Base-by-base conservation (phyloP, 2,329 filamentous ascomycete genomes). In the Didymella exigua region DNA sequence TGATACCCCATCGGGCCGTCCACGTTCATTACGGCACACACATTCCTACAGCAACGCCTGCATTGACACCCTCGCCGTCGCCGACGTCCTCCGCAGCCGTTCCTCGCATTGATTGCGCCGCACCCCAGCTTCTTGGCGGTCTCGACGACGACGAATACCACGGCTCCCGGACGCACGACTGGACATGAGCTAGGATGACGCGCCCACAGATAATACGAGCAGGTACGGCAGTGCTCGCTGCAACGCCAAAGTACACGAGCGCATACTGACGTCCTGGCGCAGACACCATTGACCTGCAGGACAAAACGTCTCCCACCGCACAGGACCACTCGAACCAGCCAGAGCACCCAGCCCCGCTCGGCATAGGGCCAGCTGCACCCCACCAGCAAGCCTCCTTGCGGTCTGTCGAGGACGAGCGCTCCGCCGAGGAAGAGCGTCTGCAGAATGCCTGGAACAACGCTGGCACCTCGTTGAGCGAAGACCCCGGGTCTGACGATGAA, bases 241-340 rank as follows among this genome's bases (percentile, higher is more conserved):
- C 38, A 30, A 36, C 36, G 13, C 26, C 43, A 14, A 40, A 13
- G 24, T 47, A 37, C 26, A 11, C n/a, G 30, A 23, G 41, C 54
- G 55, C 51, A 45, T 56, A 59, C 66, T 74, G 65, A 74, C 65
- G 36, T 47, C 55, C 47, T 56, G 48, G 55, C 53, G 31, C 77
- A 96, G 93, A 98, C 80, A 96, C 93, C 60, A 89, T 97, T 78
- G 95, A 98, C 79, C 86, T 98, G 47, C 95, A 98, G 83, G 86
- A 91, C 77, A 89, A 87, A 71, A 81, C 88, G 70, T 82, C 89
- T 55, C 91, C 92, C 29, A 95, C 93, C 40, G 91, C 93, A 33
- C 84, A 96, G 79, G 89, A 93, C 73, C 92, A 96, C 75, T 80
- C 83, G 14, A 81, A 81, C 63, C 84, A 85, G 69, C 79, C 79